Conservation (phyloP, 352 stramenopile species). For the Aphanomyces stellatus region DNA sequence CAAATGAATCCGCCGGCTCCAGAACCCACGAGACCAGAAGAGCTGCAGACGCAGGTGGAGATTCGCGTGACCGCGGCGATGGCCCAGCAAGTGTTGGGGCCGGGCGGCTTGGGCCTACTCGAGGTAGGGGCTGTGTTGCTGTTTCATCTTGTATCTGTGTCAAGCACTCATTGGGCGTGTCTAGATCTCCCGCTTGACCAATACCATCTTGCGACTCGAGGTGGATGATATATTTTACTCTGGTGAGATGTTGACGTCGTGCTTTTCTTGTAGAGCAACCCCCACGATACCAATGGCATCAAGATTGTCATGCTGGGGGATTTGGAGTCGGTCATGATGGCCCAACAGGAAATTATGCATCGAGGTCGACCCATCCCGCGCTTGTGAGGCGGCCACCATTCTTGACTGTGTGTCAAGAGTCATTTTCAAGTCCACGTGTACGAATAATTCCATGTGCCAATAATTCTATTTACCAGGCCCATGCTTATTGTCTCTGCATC, state of each 20-base stretch:
- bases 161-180: neutral
- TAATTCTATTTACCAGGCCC: too few species aligned
- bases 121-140: too few species aligned
- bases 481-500: neutral
- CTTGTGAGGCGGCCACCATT: neutral
- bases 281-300: neutral
- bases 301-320: slow-evolving; percentile 13
- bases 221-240: neutral
- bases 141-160: neutral
- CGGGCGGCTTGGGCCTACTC: neutral
- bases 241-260: neutral
- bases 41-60: slow-evolving; percentile 2
- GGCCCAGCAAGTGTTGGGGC: neutral
- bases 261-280: neutral
- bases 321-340: neutral
- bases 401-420: too few species aligned
- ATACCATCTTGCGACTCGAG: neutral
- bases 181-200: neutral
- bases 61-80: neutral
- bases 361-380: neutral
- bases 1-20: neutral
- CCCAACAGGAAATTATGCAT: slow-evolving; percentile 11
- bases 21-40: neutral
- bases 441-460: too few species aligned
- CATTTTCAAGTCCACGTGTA: too few species aligned